phyloP scores from a whole-genome alignment of 2,329 filamentous ascomycete species.

The Diaporthe australafricana region DNA sequence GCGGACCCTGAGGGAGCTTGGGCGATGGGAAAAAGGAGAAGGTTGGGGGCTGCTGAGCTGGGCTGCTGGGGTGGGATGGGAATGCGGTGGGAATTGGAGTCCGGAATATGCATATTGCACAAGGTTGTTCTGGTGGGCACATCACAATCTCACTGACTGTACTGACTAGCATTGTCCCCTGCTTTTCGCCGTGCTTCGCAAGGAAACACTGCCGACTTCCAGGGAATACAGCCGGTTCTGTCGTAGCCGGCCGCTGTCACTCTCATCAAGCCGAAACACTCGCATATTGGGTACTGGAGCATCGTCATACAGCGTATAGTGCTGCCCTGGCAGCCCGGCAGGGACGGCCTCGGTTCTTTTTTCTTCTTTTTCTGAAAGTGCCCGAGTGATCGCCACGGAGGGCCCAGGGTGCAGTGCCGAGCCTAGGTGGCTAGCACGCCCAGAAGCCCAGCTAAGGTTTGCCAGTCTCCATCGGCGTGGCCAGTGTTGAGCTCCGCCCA shows the following conservation, averaged over 20 bases:
- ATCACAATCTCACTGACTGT: conserved; percentile 21
- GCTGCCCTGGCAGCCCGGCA: neutral
- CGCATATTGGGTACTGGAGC: neutral
- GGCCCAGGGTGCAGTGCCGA: neutral
- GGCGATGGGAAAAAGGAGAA: neutral
- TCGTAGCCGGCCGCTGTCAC: neutral
- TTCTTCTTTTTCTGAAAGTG: neutral
- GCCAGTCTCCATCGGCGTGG: neutral
- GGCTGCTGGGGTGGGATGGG: neutral
- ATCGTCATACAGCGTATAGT: neutral
- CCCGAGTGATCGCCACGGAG: neutral
- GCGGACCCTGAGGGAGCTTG: no score
- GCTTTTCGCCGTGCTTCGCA: neutral
- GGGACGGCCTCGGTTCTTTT: neutral
- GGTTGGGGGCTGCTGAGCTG: neutral
- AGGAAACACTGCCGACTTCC: conserved; percentile 8
- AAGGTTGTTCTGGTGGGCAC: conserved; percentile 11
- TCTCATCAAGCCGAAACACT: conserved; percentile 13
- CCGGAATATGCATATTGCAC: conserved; percentile 26
- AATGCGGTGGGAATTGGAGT: neutral
- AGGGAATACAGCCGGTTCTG: conserved; percentile 9
- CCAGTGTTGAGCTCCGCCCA: conserved; percentile 18
- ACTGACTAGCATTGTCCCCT: neutral
- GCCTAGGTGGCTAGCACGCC: neutral
- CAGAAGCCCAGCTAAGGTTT: neutral